Evolutionary conservation across 2,329 filamentous ascomycete species (phyloP), one percentile per base, ranked within the genome.

Genomic region (Sclerotinia borealis): DNA sequence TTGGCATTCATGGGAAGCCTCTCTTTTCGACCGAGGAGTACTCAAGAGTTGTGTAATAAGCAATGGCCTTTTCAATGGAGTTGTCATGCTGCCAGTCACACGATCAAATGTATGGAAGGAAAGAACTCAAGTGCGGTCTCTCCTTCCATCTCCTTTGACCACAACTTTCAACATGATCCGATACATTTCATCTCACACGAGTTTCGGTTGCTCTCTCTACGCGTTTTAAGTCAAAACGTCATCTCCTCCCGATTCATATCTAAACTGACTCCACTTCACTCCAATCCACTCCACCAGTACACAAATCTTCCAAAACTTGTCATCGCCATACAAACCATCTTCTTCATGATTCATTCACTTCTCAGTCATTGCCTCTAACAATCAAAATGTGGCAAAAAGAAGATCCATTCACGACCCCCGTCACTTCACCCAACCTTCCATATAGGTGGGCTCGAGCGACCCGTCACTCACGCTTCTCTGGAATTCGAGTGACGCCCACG

Each of bases 351-450:
- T 11, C 15, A 29, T 34, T 31, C 4, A 7, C 37, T 36, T 52
- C 4, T 36, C 27, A n/a, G 11, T 19, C 11, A 22, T 27, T 27
- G 11, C 10, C 8, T 45, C 7, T 17, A 6, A 8, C 31, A 31
- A 19, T 31, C 41, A 22, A 22, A 39, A 72, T 72, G 70, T 66
- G 66, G 64, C 58, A 68, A 29, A 65, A 68, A 37, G 64, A 69
- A 22, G 68, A 71, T 58, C 69, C 70, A 19, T 72, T 70, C 61
- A 68, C 62, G 4, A 68, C 69, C 29, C 66, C 66, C 9, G 22
- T 25, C 25, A 45, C 45, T 43, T 62, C 50, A 45, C 61, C 54
- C 36, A 64, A 54, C 17, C 50, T 59, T 5, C 52, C 47, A 31
- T 67, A 66, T 58, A 65, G 63, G 52, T 70, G 68, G 69, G 63